These are phyloP conservation scores for Penicillium polonicum DNA, from an alignment of 2,329 filamentous ascomycete genomes.

Conservation along the genomic window DNA sequence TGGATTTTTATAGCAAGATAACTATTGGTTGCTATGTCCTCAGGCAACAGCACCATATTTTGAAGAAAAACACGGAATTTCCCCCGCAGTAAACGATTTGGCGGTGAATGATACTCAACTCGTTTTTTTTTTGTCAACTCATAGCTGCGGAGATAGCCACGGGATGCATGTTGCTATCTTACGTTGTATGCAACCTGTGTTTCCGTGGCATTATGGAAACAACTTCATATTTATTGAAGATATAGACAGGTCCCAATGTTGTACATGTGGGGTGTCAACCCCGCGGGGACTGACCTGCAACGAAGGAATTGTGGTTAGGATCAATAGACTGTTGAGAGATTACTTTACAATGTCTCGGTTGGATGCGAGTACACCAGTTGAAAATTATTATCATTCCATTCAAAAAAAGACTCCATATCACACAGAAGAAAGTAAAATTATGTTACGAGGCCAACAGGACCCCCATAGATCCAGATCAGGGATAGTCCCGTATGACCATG, in stretches of 20 bases:
- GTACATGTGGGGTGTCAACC: background rate
- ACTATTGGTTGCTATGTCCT: background rate
- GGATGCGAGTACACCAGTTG: background rate
- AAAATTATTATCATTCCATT: slow-evolving; percentile 2
- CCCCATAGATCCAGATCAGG: background rate
- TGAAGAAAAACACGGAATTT: background rate
- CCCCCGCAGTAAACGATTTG: slow-evolving; percentile 16
- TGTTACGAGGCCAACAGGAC: background rate
- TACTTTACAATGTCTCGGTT: background rate
- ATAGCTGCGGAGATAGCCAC: background rate
- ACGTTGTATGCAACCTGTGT: too few relatives aligned
- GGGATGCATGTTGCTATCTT: background rate
- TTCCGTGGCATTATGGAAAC: background rate
- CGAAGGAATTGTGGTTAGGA: too few relatives aligned
- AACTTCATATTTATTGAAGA: background rate
- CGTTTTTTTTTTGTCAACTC: background rate
- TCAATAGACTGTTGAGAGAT: background rate
- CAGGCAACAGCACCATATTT: background rate
- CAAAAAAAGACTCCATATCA: slow-evolving; percentile 10
- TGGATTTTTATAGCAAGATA: background rate
- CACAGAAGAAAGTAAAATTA: slow-evolving; percentile 10
- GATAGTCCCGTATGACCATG: background rate
- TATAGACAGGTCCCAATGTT: background rate
- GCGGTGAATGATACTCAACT: slow-evolving; percentile 12
- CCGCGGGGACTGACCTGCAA: background rate